Base-by-base conservation (phyloP, 2,329 filamentous ascomycete genomes). In the Claviceps sp. region DNA sequence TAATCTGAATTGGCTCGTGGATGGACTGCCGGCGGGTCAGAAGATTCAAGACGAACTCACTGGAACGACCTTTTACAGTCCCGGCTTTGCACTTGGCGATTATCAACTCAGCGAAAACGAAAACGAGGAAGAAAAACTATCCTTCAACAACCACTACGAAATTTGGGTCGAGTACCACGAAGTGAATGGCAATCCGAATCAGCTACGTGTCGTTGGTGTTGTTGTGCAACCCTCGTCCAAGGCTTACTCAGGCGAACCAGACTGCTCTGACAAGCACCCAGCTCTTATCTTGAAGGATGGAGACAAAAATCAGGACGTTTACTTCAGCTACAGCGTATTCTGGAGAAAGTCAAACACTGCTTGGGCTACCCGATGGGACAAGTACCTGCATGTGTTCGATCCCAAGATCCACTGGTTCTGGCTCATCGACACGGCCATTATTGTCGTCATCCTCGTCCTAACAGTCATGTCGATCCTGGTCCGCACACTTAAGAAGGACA, bases 401-500 rank as follows among this genome's bases (percentile, higher is more conserved):
- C 90, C 93, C 50, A 94, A 93, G 74, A 97, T 98, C 60, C 93
- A 98, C 68, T 98, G 93, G 93, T 95, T 97, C 73, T 96, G 90
- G 54, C 81, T 98, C 48, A 86, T 97, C 70, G 95, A 95, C 69
- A 96, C 90, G 38, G 87, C 93, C 48, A 83, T 97, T 45, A 95
- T 98, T 55, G 90, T 98, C 49, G 78, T 95, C 47, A 93, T 97
- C 68, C 75, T 97, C 42, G 83, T 91, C 38, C 80, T 89, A 45
- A 95, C 93, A 60, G 93, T 98, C 56, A 85, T 85, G 68, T 95
- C 90, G n/a, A 88, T 97, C 46, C 76, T 98, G 16, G 75, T 95
- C 52, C 81, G 91, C 50, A 89, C 91, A 1, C 73, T 98, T 53
- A 86, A 83, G 68, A 96, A 95, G 74, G 93, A 98, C 64, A 96